A percentile compares a stretch with the other conserved stretches of the same genome.
These are phyloP conservation scores for Solanum neorickii DNA, from an alignment of 257 asterid genomes.

Conservation along the genomic window DNA sequence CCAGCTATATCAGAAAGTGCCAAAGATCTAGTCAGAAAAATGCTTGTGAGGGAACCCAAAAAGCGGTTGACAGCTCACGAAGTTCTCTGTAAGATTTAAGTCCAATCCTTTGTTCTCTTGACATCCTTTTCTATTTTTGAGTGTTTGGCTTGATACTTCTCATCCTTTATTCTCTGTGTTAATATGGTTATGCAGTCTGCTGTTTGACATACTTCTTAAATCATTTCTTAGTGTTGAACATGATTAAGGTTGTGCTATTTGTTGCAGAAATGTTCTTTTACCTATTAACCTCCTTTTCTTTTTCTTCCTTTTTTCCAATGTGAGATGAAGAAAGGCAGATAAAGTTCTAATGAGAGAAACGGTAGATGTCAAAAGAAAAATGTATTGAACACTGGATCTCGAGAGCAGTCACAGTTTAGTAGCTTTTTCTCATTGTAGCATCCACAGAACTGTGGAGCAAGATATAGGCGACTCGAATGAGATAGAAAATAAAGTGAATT, in stretches of 20 bases:
- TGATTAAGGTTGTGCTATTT: neutral
- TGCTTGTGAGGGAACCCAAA: slow-evolving; percentile 58
- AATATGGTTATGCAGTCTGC: neutral
- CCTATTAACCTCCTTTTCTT: neutral
- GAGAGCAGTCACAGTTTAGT: neutral
- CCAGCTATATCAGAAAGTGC: slow-evolving; percentile 55
- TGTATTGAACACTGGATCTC: neutral
- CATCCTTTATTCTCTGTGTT: neutral
- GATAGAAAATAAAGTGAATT: neutral
- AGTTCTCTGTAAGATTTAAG: slow-evolving; percentile 43
- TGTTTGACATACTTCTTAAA: neutral
- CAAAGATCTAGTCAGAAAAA: slow-evolving; percentile 49
- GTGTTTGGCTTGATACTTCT: neutral
- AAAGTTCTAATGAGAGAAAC: neutral
- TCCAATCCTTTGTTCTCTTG: neutral
- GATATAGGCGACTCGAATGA: neutral
- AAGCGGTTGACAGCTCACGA: slow-evolving; percentile 52
- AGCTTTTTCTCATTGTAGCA: neutral
- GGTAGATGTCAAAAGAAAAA: neutral
- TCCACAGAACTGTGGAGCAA: neutral
- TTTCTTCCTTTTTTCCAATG: neutral
- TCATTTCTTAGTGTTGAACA: neutral
- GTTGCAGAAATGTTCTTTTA: neutral
- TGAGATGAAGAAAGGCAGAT: neutral
- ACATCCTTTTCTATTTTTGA: neutral